Evolutionary conservation across 108 stramenopile genomes (phyloP).

Genomic region (Skeletonema grethae): DNA sequence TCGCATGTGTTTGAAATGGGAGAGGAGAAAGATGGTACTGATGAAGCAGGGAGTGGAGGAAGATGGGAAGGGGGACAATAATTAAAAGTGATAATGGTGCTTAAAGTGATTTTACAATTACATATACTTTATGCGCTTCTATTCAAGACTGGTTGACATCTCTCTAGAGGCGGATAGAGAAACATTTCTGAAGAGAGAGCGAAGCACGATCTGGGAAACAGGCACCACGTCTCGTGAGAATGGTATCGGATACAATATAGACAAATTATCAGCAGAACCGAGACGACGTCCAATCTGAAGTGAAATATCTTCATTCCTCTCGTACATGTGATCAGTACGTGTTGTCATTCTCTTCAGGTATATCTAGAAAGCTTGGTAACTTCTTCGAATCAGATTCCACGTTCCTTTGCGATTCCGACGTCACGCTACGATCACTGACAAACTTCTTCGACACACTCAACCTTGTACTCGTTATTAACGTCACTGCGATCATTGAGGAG

Average conservation of each 20-base stretch:
- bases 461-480: neutral
- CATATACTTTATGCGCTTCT: no score
- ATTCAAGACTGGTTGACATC: no score
- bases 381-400: neutral
- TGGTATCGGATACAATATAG: no score
- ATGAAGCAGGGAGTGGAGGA: neutral
- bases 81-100: no score
- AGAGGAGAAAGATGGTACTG: no score
- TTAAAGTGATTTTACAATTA: no score
- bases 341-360: neutral
- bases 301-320: neutral
- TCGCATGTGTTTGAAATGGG: neutral
- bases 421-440: neutral
- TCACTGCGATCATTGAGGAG: slow-evolving; percentile 81
- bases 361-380: neutral
- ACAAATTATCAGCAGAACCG: no score
- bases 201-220: no score
- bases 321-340: neutral
- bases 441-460: neutral
- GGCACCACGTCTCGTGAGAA: no score
- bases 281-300: neutral
- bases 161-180: no score
- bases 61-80: no score
- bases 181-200: no score
- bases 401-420: neutral